These are phyloP conservation scores for Starmerella stigmatis DNA, from an alignment of 805 yeast genomes.

Conservation along the genomic window DNA sequence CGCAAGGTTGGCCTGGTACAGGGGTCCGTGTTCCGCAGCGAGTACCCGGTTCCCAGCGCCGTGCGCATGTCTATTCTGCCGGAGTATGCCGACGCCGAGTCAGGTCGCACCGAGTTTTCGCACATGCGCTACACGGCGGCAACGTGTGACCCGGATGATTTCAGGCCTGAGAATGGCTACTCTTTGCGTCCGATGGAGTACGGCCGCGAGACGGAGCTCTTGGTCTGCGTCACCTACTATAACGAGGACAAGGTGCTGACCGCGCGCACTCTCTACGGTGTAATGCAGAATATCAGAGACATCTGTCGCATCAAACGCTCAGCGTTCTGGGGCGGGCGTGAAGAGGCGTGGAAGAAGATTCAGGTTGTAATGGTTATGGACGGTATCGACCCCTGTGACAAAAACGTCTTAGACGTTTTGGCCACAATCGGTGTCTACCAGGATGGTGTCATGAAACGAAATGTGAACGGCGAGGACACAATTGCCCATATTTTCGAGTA, in stretches of 20 bases:
- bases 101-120: slow-evolving; percentile 41
- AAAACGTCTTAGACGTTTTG: slow-evolving; percentile 49
- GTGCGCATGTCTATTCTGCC: slow-evolving; percentile 32
- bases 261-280: slow-evolving; percentile 53
- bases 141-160: slow-evolving; percentile 60
- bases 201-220: slow-evolving; percentile 49
- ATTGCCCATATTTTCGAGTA: slow-evolving; percentile 59
- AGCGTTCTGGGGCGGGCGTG: slow-evolving; percentile 41
- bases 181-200: slow-evolving; percentile 47
- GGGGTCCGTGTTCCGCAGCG: slow-evolving; percentile 31
- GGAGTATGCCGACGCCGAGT: slow-evolving; percentile 36
- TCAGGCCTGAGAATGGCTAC: slow-evolving; percentile 43
- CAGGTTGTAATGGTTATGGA: slow-evolving; percentile 56
- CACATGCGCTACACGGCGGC: slow-evolving; percentile 57
- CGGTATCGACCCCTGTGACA: slow-evolving; percentile 56
- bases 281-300: slow-evolving; percentile 54
- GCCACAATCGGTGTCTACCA: slow-evolving; percentile 59
- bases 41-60: slow-evolving; percentile 35
- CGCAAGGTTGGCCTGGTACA: slow-evolving; percentile 33
- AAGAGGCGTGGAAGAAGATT: slow-evolving; percentile 52
- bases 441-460: slow-evolving; percentile 53
- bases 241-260: slow-evolving; percentile 55
- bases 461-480: slow-evolving; percentile 49
- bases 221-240: slow-evolving; percentile 55
- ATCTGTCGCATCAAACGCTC: slow-evolving; percentile 41